Percentiles rank a stretch among this genome's conserved stretches.
Evolutionary conservation across 75 land plant genomes (phyloP).

Genomic region (Sequoiadendron giganteum): DNA sequence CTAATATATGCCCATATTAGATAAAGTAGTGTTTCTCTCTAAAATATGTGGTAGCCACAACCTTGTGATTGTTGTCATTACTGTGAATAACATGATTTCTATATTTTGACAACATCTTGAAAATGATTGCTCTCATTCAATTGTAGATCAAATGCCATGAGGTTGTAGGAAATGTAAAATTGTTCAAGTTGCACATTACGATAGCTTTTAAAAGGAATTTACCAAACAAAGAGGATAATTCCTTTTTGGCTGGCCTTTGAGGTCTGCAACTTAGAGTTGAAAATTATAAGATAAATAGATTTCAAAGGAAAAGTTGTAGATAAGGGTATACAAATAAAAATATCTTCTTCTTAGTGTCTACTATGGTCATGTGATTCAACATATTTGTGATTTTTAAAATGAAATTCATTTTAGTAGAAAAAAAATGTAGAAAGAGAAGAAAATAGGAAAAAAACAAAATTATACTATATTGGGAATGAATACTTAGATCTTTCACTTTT

Average conservation of each 20-base stretch:
- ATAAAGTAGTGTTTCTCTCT: not conserved
- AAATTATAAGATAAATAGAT: not conserved
- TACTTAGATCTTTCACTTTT: not conserved
- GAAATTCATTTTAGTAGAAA: not conserved
- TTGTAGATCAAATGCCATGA: not conserved
- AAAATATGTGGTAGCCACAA: not conserved
- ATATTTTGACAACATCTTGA: not conserved
- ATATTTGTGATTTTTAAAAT: not conserved
- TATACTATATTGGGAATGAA: not conserved
- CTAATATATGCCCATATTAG: not conserved
- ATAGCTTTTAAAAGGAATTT: not conserved
- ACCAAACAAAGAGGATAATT: not conserved
- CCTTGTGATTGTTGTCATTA: not conserved
- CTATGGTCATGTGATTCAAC: not conserved
- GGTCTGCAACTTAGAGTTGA: not conserved
- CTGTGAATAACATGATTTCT: not conserved
- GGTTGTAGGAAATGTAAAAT: constrained; percentile 2
- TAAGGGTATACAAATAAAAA: not conserved
- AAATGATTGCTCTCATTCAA: not conserved
- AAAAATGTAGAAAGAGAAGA: not conserved
- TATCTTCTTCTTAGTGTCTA: not conserved
- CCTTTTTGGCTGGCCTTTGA: not conserved
- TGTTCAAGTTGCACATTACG: not conserved
- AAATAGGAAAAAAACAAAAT: not conserved
- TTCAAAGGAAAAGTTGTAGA: not conserved